Percentiles rank a stretch among this genome's conserved stretches.
Conservation (phyloP, 352 stramenopile species). For the Pythium rhizo-oryzae region DNA sequence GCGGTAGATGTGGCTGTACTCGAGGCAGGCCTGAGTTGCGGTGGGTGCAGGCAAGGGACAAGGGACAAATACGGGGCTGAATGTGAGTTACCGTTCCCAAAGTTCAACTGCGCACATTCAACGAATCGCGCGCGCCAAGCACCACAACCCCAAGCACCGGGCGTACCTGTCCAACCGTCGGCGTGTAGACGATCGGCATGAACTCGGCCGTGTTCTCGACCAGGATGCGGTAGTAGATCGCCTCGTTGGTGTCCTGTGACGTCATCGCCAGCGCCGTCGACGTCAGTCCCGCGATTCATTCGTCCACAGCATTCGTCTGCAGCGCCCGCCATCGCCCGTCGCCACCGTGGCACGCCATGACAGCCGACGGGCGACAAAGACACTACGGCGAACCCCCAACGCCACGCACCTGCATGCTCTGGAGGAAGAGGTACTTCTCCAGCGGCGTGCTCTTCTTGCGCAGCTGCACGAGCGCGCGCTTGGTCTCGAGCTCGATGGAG, state of each 20-base stretch:
- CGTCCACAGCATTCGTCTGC: background rate
- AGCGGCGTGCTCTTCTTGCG: conserved; percentile 86
- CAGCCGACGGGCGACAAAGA: background rate
- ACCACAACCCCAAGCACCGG: background rate
- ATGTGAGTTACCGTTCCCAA: conserved; percentile 5
- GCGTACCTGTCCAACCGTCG: conserved; percentile 92
- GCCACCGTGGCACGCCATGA: background rate
- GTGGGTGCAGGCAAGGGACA: no score
- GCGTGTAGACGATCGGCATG: conserved; percentile 98
- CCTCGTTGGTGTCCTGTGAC: conserved; percentile 81
- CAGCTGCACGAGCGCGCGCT: conserved; percentile 87
- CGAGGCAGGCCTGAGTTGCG: conserved; percentile 60
- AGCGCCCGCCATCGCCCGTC: background rate
- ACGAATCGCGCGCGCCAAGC: background rate
- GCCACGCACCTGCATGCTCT: conserved; percentile 64
- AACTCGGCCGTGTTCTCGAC: conserved; percentile 90
- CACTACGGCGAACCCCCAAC: background rate
- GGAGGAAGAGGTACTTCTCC: conserved; percentile 95
- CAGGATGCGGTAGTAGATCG: conserved; percentile 93
- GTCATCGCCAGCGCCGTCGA: conserved; percentile 10
- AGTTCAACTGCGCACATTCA: background rate
- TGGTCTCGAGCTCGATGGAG: conserved; percentile 88
- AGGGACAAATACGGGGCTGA: background rate
- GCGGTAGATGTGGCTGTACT: conserved; percentile 92
- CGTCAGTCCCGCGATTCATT: conserved; percentile 6